These are phyloP conservation scores for Metschnikowia orientalis DNA, from an alignment of 805 yeast species.

Conservation along the genomic window DNA sequence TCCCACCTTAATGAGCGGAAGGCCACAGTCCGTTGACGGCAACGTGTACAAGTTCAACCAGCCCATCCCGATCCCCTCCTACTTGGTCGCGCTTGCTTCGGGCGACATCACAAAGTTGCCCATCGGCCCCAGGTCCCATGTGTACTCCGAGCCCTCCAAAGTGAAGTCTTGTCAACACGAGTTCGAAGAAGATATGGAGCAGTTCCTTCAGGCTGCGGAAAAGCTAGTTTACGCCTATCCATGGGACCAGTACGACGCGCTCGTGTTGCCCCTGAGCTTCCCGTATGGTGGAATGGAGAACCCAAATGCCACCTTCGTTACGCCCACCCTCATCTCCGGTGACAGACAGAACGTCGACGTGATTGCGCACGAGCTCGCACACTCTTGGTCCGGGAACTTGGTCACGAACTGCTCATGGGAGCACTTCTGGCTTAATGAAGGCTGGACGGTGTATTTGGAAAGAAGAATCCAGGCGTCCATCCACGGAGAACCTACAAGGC, in stretches of 20 bases:
- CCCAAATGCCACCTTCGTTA: constrained; percentile 85
- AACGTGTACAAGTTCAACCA: constrained; percentile 54
- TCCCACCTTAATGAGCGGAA: constrained; percentile 74
- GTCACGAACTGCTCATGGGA: constrained; percentile 91
- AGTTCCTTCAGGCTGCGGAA: constrained; percentile 76
- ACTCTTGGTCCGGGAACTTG: constrained; percentile 88
- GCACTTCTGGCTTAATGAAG: constrained; percentile 93
- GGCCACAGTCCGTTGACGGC: constrained; percentile 24
- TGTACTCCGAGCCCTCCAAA: constrained; percentile 71
- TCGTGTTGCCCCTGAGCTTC: constrained; percentile 70
- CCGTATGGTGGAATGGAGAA: constrained; percentile 97
- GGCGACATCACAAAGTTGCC: constrained; percentile 66
- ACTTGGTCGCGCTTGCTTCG: constrained; percentile 77
- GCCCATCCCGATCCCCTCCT: constrained; percentile 80
- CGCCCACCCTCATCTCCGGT: constrained; percentile 82
- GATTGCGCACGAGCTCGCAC: constrained; percentile 89
- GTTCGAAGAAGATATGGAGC: constrained; percentile 76
- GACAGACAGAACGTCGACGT: constrained; percentile 85
- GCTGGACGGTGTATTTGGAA: constrained; percentile 92
- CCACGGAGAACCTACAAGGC: constrained; percentile 77
- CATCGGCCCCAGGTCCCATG: constrained; percentile 84
- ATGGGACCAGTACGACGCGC: constrained; percentile 78
- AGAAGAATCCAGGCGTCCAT: constrained; percentile 72
- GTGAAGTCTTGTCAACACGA: constrained; percentile 71
- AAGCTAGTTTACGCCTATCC: constrained; percentile 71